Base-by-base conservation (phyloP, 2,329 filamentous ascomycete genomes). In the Fusarium graminum region DNA sequence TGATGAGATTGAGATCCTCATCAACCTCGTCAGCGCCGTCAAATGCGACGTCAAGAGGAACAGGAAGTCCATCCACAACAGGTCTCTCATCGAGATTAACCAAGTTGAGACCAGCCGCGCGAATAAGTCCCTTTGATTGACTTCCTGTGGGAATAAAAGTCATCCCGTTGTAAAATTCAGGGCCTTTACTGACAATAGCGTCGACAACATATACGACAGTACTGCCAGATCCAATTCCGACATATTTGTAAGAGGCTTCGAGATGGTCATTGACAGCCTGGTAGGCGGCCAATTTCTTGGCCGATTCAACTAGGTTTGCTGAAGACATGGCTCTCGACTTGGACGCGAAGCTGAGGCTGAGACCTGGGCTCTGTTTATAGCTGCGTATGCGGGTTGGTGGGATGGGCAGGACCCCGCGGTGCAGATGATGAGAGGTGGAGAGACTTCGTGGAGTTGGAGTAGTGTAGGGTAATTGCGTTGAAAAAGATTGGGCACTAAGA, bases 21-120 rank as follows among this genome's bases (percentile, higher is more conserved):
- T 99, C 95, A 30, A 99, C 93, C 82, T 99, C 95, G 77, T 99
- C 95, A 6, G 95, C 95, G 52, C 95, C 95, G 75, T 99, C 95
- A 76, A 99, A 99, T 47, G 92, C 92, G 17, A 98, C 91, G 74
- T 98, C 94, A 28, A 99, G 85, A 43, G 80, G 78, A n/a, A 82
- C 77, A 32, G 80, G 79, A 58, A 71, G 72, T 67, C 79, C 80
- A 36, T 73, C 60, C 13, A 74, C 72, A 17, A 74, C 76, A 1
- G 91, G 90, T 16, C 96, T 82, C 61, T 90, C 87, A 74, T 94
- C 91, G 72, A 97, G 92, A 69, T 89, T 88, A 53, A 93, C 87
- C 13, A 95, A 88, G 25, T 86, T 87, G 54, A 98, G 82, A 4
- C 92, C 92, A 19, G 93, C 92, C 46, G 85, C 82, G 63, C 92